Conservation (phyloP, 2,329 filamentous ascomycete species). For the Gnomoniopsis smithogilvyi region DNA sequence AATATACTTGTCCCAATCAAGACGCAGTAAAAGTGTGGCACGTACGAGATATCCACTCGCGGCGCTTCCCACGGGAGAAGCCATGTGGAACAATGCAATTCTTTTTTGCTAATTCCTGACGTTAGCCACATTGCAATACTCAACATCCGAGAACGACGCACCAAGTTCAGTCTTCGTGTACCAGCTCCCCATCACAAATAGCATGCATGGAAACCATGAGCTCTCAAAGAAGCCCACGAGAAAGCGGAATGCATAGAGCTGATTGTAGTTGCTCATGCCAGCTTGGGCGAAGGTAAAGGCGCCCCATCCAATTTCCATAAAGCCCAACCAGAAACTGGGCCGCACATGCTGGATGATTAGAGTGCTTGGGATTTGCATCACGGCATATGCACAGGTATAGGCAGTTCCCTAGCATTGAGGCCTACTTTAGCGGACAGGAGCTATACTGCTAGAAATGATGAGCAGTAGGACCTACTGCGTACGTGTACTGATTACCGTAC, state of each 20-base stretch:
- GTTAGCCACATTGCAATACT: not conserved
- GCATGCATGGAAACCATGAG: slow-evolving; percentile 26
- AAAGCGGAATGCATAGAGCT: slow-evolving; percentile 31
- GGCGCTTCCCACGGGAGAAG: slow-evolving; percentile 24
- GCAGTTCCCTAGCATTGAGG: slow-evolving; percentile 10
- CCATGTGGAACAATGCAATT: slow-evolving; percentile 26
- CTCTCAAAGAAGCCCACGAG: slow-evolving; percentile 30
- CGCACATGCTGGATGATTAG: slow-evolving; percentile 27
- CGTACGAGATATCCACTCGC: slow-evolving; percentile 26
- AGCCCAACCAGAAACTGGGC: slow-evolving; percentile 28
- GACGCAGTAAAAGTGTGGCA: not conserved
- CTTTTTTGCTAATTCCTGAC: slow-evolving; percentile 23
- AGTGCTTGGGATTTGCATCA: slow-evolving; percentile 30
- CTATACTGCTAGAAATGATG: too few species aligned
- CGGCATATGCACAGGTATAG: slow-evolving; percentile 25
- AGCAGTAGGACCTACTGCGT: slow-evolving; percentile 6
- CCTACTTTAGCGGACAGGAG: not conserved
- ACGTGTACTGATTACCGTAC: slow-evolving; percentile 24
- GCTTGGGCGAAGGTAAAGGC: slow-evolving; percentile 28
- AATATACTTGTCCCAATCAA: not conserved
- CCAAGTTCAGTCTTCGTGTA: slow-evolving; percentile 25
- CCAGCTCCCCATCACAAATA: slow-evolving; percentile 30
- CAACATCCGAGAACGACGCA: not conserved
- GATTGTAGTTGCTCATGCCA: slow-evolving; percentile 19
- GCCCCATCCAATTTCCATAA: slow-evolving; percentile 28